Conservation (phyloP, 1,284 basidiomycete genomes). For the Exobasidium rhododendri region DNA sequence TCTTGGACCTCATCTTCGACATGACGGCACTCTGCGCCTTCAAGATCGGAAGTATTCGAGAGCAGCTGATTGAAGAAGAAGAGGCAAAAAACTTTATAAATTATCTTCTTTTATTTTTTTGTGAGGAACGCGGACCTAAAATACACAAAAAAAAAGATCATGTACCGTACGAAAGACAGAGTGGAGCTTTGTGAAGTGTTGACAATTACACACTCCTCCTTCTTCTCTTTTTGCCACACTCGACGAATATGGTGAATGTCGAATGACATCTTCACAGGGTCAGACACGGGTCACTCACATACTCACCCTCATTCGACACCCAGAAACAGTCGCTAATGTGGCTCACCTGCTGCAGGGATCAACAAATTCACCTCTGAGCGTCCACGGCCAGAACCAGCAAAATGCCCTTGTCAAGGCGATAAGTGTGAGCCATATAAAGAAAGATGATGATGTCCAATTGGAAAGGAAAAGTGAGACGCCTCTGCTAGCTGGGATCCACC, state of each 20-base stretch:
- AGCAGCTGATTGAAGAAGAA: background rate
- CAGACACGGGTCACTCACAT: too few species aligned
- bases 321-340: slow-evolving; percentile 10
- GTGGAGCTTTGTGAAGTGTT: too few species aligned
- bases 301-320: slow-evolving; percentile 11
- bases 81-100: background rate
- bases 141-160: background rate
- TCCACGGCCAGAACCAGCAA: slow-evolving; percentile 6
- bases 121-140: background rate
- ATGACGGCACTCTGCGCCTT: too few species aligned
- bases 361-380: slow-evolving; percentile 9
- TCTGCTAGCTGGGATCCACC: background rate
- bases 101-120: background rate
- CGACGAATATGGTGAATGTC: too few species aligned
- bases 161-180: background rate
- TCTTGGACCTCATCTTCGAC: background rate
- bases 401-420: background rate
- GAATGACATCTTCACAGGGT: too few species aligned
- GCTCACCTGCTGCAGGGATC: slow-evolving; percentile 4
- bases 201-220: too few species aligned
- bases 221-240: too few species aligned
- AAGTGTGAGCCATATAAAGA: background rate
- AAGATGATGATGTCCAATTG: background rate
- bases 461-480: background rate
- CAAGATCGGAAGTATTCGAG: too few species aligned